These are phyloP conservation scores for Copromyces sp. DNA, from an alignment of 495 filamentous ascomycete species.

Conservation along the genomic window DNA sequence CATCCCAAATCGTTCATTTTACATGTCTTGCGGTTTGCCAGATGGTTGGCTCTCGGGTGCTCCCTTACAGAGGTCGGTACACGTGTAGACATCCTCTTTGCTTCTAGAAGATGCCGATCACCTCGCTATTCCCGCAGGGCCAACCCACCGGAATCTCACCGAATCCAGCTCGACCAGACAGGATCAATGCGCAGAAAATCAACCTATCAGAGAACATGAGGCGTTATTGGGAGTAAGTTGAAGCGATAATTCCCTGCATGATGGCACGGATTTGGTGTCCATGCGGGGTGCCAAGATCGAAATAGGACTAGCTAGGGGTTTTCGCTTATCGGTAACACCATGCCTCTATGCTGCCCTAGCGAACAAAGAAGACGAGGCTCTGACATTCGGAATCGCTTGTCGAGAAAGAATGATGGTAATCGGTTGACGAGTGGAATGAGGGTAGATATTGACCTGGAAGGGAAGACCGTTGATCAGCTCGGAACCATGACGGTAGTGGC, in stretches of 20 bases:
- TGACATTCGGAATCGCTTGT: neutral
- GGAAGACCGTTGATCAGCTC: neutral
- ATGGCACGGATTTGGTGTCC: neutral
- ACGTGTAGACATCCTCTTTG: neutral
- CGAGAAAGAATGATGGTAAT: neutral
- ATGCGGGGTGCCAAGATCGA: neutral
- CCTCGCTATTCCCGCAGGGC: neutral
- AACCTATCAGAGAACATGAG: neutral
- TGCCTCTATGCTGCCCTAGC: neutral
- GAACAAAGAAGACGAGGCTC: neutral
- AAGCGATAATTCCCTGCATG: neutral
- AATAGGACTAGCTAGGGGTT: neutral
- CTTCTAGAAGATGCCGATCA: neutral
- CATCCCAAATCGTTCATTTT: neutral
- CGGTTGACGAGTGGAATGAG: neutral
- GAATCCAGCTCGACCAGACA: neutral
- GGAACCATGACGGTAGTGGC: neutral
- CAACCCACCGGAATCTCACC: neutral
- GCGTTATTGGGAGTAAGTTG: neutral
- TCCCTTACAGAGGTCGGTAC: neutral
- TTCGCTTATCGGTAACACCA: neutral
- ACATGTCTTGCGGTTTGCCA: neutral
- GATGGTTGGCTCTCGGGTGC: neutral
- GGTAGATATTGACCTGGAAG: neutral
- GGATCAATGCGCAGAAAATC: neutral